Evolutionary conservation across 2,329 filamentous ascomycete species (phyloP), one percentile per base, ranked within the genome.

Genomic region (Tolypocladium guangdongense): DNA sequence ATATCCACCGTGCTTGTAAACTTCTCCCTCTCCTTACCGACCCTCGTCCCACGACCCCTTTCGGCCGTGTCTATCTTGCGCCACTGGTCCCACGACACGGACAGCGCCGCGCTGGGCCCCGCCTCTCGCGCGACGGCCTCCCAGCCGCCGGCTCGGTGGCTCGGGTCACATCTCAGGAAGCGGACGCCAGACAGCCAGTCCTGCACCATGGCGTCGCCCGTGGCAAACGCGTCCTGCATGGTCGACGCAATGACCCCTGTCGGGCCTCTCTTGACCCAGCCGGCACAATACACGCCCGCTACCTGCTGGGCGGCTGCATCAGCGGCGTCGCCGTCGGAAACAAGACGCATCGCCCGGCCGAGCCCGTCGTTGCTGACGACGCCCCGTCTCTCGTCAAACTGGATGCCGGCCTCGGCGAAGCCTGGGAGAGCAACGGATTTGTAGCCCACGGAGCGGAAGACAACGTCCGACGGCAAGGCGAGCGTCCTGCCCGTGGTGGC

Each of bases 161-260:
- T 41, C 6, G 50, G 46, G 2, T 55, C 37, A 6, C 51, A 14
- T 22, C 63, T 56, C 1, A 78, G 62, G 52, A 82, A 80, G 1
- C 63, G 57, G 1, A 59, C 62, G 2, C 70, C 69, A 1, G 71
- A 64, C 18, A 66, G 60, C 86, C 90, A 92, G 64, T 99, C 93
- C n/a, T 80, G 72, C 0, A 81, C 81, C 57, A 99, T 87, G 3
- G 86, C 83, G 65, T 96, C 91, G 1, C 84, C 93, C 0, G 90
- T 96, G 10, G 81, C 79, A 63, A 97, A 99, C 0, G 93, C 92
- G 67, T 99, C 93, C 55, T 87, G 82, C 90, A 99, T 95, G 0
- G 93, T 99, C 33, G 86, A 90, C 1, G 92, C 92, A 66, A 99
- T 99, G 4, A 97, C 91, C 2, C 93, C 93, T 0, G 90, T 96